Percentiles rank a stretch among this genome's conserved stretches.
Evolutionary conservation across 2,329 filamentous ascomycete genomes (phyloP).

Genomic region (Paecilomyces fulvus): DNA sequence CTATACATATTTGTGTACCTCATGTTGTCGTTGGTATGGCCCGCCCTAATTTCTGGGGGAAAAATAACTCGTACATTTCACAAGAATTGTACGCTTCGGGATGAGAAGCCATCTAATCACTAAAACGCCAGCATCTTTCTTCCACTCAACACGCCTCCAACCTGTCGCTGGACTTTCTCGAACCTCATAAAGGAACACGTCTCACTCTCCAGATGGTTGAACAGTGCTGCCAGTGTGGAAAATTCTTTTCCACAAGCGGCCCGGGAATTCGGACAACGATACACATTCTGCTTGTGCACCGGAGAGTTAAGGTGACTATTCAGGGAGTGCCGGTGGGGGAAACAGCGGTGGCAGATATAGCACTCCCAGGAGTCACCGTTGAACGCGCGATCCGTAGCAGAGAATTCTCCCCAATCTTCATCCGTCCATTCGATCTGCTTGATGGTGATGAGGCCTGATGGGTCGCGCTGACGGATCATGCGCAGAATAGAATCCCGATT

Average conservation of each 20-base stretch:
- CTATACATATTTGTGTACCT: too few relatives aligned
- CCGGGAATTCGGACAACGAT: conserved; percentile 36
- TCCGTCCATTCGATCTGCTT: conserved; percentile 42
- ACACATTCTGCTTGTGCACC: conserved; percentile 40
- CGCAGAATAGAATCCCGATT: conserved; percentile 43
- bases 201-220: conserved; percentile 41
- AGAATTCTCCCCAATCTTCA: conserved; percentile 19
- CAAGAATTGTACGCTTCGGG: background rate
- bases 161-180: conserved; percentile 27
- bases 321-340: conserved; percentile 27
- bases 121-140: conserved; percentile 9
- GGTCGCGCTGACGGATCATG: conserved; percentile 40
- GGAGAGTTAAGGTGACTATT: conserved; percentile 49
- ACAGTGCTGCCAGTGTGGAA: conserved; percentile 30
- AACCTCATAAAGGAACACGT: conserved; percentile 33
- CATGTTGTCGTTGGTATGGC: background rate
- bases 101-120: background rate
- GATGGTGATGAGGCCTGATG: conserved; percentile 42
- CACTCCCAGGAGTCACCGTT: conserved; percentile 45
- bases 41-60: too few relatives aligned
- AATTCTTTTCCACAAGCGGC: conserved; percentile 30
- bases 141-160: conserved; percentile 8
- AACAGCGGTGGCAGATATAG: conserved; percentile 45
- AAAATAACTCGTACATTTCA: background rate
- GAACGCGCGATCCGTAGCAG: conserved; percentile 35